Base-by-base conservation (phyloP, 2,329 filamentous ascomycete species). In the Colletotrichum sp. region DNA sequence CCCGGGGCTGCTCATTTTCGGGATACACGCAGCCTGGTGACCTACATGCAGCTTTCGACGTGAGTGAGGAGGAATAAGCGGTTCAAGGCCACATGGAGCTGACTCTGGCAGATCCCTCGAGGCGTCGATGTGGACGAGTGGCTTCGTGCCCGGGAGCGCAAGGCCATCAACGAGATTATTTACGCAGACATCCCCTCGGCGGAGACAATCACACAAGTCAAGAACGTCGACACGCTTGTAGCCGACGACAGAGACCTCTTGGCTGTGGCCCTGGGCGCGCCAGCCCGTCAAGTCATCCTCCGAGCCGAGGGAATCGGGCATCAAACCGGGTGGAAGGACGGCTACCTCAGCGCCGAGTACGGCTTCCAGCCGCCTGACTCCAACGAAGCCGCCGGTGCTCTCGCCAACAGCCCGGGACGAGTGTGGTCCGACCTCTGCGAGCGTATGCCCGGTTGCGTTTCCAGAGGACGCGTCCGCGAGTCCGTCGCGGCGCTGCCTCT, bases 341-440 rank as follows among this genome's bases (percentile, higher is more conserved):
- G 88, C 0, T 90, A 89, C 78, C 86, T 90, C 36, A 88, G 85
- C 73, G 84, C 84, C 21, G 88, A 90, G 68, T 86, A 89, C 48
- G 89, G 89, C 1, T 90, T 90, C 75, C 88, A 87, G 24, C 87
- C 89, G 0, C 85, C 86, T 2, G 88, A 90, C 75, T 87, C 88
- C 14, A 87, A 89, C 75, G 89, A 88, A 72, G 83, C 89, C 0
- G 85, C 85, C 1, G 87, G 85, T 6, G 88, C 87, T 7, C 83
- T 86, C 18, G 86, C 85, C 34, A 86, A 83, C 75, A 89, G 87
- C 0, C 88, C 88, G 0, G 89, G 89, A 0, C 83, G 89, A n/a
- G 85, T 90, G 18, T 91, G 89, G 89, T 87, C 87, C 5, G 89
- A 90, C 75, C 83, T 90, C 1, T 89, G 87, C 72, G 88, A 90